Percentiles rank a stretch among this genome's conserved stretches.
Evolutionary conservation across 2,329 filamentous ascomycete species (phyloP).

Genomic region (Capronia epimyces): DNA sequence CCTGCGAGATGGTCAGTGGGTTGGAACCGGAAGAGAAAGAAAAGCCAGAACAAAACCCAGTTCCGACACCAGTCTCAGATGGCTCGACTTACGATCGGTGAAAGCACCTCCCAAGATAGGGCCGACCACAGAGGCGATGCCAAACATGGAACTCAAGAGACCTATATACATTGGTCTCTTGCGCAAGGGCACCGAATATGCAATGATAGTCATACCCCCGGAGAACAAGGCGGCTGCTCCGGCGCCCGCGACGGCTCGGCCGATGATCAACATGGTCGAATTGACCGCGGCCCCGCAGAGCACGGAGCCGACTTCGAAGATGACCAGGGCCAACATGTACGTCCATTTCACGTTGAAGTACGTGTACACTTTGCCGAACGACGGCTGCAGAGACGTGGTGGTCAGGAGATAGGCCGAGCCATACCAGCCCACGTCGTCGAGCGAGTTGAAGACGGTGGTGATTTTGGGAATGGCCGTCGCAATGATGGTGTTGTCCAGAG

Average conservation of each 20-base stretch:
- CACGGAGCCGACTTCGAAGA: conserved; percentile 30
- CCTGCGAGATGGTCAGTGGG: conserved; percentile 5
- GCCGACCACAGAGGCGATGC: conserved; percentile 44
- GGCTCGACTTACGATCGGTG: conserved; percentile 35
- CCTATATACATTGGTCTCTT: conserved; percentile 31
- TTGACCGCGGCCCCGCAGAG: conserved; percentile 29
- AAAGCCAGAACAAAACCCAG: conserved; percentile 36
- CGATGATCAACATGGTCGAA: conserved; percentile 30
- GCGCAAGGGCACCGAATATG: conserved; percentile 26
- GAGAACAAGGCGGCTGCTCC: conserved; percentile 30
- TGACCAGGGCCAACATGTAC: conserved; percentile 26
- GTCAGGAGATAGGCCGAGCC: conserved; percentile 30
- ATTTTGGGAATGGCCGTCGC: conserved; percentile 31
- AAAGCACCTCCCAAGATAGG: conserved; percentile 44
- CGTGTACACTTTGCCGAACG: conserved; percentile 30
- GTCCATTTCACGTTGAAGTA: conserved; percentile 31
- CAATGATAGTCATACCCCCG: conserved; percentile 31
- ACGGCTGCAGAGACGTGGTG: conserved; percentile 29
- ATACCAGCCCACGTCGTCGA: conserved; percentile 32
- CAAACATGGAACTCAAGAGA: conserved; percentile 53
- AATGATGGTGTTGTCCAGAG: conserved; percentile 32
- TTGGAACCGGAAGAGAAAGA: conserved; percentile 22
- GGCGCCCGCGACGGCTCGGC: conserved; percentile 31
- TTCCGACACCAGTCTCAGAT: too few species aligned
- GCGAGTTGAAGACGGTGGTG: conserved; percentile 30